These are phyloP conservation scores for Heritiera littoralis DNA, from an alignment of 345 rosid genomes.

Conservation along the genomic window DNA sequence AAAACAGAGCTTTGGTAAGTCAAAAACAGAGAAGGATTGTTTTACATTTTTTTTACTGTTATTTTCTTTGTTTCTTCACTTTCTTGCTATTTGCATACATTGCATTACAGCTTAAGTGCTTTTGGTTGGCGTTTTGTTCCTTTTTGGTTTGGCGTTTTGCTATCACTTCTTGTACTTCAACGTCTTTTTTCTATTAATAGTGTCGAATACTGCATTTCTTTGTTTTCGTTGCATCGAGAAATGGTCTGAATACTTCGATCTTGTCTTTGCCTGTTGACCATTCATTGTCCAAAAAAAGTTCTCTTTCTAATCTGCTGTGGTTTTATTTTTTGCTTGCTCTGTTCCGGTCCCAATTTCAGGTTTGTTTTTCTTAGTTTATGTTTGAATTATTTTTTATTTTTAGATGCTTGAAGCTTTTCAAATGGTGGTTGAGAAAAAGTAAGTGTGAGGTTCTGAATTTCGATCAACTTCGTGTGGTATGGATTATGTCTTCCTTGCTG, in stretches of 20 bases:
- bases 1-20: not conserved
- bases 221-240: not conserved
- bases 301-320: not conserved
- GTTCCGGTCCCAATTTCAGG: not conserved
- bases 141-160: not conserved
- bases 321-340: not conserved
- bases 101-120: not conserved
- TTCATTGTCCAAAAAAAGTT: not conserved
- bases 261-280: not conserved
- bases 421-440: not conserved
- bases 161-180: not conserved
- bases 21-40: not conserved
- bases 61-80: not conserved
- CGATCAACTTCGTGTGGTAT: constrained; percentile 1
- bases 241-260: constrained; percentile 2
- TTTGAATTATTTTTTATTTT: not conserved
- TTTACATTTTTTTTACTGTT: not conserved
- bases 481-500: constrained; percentile 7
- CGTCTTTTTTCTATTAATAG: not conserved
- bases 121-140: not conserved
- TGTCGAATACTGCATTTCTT: not conserved
- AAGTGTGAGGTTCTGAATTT: constrained; percentile 1
- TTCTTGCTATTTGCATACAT: too few species aligned
- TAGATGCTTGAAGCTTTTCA: not conserved
- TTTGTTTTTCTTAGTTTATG: not conserved